Conservation (phyloP, 2,329 filamentous ascomycete genomes). For the Stagonosporopsis cucurbitacearum region DNA sequence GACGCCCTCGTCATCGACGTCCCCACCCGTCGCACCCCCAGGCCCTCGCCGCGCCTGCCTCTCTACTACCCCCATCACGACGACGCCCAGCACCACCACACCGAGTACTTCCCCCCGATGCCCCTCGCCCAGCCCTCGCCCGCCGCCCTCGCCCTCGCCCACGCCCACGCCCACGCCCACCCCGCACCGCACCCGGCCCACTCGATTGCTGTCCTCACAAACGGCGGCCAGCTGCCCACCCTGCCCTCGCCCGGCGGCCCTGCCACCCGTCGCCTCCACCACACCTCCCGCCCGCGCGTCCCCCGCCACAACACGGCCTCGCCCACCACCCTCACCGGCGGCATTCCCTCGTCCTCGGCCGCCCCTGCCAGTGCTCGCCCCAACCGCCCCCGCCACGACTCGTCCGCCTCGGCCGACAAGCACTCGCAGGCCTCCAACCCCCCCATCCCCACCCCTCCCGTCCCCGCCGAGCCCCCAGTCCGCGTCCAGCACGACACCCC, state of each 20-base stretch:
- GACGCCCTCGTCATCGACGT: constrained; percentile 93
- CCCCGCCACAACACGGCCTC: constrained; percentile 80
- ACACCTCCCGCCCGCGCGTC: constrained; percentile 67
- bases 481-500: constrained; percentile 48
- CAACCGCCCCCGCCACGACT: constrained; percentile 49
- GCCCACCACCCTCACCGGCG: constrained; percentile 67
- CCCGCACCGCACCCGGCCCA: constrained; percentile 50
- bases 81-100: constrained; percentile 70
- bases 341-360: constrained; percentile 51
- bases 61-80: constrained; percentile 64
- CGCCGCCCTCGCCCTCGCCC: too few relatives aligned
- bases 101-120: constrained; percentile 83
- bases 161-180: constrained; percentile 30
- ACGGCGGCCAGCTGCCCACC: constrained; percentile 77
- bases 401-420: constrained; percentile 53
- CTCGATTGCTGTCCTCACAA: constrained; percentile 77
- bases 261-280: constrained; percentile 43
- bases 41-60: constrained; percentile 72
- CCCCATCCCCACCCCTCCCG: constrained; percentile 63
- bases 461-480: constrained; percentile 53
- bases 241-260: constrained; percentile 80
- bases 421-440: constrained; percentile 53
- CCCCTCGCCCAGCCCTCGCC: constrained; percentile 53
- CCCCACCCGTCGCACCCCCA: constrained; percentile 76
- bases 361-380: constrained; percentile 46